A percentile compares a stretch with the other conserved stretches of the same genome.
Conservation (phyloP, 345 rosid species). For the Lumnitzera racemosa region DNA sequence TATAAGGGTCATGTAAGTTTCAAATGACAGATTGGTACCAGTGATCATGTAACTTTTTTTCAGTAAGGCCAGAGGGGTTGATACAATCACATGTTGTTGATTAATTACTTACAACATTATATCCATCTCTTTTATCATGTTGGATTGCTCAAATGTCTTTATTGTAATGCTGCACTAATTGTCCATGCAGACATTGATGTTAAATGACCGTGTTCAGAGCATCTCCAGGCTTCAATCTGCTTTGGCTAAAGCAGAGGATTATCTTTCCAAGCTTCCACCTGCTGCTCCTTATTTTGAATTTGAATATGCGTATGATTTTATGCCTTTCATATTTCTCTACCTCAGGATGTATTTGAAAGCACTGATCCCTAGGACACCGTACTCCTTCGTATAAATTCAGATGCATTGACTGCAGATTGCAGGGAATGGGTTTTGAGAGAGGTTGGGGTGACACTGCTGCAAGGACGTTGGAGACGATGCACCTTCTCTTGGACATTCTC, state of each 20-base stretch:
- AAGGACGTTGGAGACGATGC: constrained; percentile 39
- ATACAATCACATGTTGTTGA: too few relatives aligned
- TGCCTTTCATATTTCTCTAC: not conserved
- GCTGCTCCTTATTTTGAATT: constrained; percentile 40
- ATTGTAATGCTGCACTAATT: not conserved
- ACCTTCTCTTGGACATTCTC: constrained; percentile 53
- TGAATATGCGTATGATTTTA: constrained; percentile 32
- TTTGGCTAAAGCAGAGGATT: constrained; percentile 47
- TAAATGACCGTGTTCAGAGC: constrained; percentile 45
- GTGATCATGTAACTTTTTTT: too few relatives aligned
- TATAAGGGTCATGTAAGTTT: constrained; percentile 22
- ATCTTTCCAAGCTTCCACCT: constrained; percentile 39
- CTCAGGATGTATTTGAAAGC: not conserved
- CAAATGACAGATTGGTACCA: too few relatives aligned
- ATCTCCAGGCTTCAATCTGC: constrained; percentile 38
- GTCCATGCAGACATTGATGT: constrained; percentile 40
- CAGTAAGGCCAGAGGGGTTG: too few relatives aligned
- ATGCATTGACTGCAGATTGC: constrained; percentile 19
- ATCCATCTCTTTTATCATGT: constrained; percentile 2
- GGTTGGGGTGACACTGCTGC: constrained; percentile 56
- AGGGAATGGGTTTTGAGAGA: constrained; percentile 56
- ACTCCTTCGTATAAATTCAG: not conserved
- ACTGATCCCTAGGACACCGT: not conserved
- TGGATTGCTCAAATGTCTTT: not conserved
- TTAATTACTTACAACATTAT: not conserved